Evolutionary conservation across 1,139 yeast species (phyloP), one percentile per base, ranked within the genome.

Genomic region (Taphrina populina): DNA sequence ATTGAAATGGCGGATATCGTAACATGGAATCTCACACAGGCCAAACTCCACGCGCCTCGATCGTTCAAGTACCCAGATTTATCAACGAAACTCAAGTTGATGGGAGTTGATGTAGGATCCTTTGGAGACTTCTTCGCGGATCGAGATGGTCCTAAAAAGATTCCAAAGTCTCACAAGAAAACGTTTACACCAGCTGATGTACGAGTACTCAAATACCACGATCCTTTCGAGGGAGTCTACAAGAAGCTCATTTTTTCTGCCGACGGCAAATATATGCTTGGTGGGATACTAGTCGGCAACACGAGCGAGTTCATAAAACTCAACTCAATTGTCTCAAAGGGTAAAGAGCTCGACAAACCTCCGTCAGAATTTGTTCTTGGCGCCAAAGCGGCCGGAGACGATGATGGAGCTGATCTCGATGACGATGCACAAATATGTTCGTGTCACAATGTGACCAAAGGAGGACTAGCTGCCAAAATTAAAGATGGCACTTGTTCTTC

Each of bases 31-130:
- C 55, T 69, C 51, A 68, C 70, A 2, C 72, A 69, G 57, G 71
- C 69, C 2, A 65, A 67, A 46, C 62, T 64, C 15, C 72, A 69
- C 57, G 58, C 66, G 3, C 61, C 60, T 6, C 64, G 63, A 21
- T 56, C 60, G 52, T 69, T 69, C 56, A 46, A 64, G 1, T 68
- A 67, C 51, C 71, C 72, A 3, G 70, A 67, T 53, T 58, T 68
- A 20, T 70, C 71, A 20, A 69, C 72, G 4, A 63, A 71, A 19
- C 62, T 69, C 43, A 69, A 69, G 58, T 61, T 69, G 11, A 69
- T 69, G 71, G 71, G 71, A 10, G 71, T 69, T 24, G 70, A 69
- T 43, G 72, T 69, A 21, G 72, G 71, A 24, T 66, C 70, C 3
- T 69, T 69, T 62, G 72, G 72, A 24, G 71, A 69, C 57, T 69